These are phyloP conservation scores for Polygonum maritimum DNA, from an alignment of 148 eudicot genomes.

Conservation along the genomic window DNA sequence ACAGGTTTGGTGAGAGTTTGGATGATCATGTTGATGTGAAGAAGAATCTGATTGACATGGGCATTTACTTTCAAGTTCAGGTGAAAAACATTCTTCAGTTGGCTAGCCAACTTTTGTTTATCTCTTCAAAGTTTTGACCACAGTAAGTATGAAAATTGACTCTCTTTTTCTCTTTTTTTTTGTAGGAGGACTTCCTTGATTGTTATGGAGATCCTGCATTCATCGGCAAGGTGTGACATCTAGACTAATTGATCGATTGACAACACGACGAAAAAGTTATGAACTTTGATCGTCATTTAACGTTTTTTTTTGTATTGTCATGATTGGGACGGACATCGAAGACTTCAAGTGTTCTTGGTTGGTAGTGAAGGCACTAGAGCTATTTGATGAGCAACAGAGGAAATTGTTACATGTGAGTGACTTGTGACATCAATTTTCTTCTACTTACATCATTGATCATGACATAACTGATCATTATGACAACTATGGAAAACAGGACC, in stretches of 20 bases:
- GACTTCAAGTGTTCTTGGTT: slow-evolving; percentile 89
- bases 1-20: slow-evolving; percentile 35
- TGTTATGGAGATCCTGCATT: slow-evolving; percentile 59
- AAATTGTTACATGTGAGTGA: slow-evolving; percentile 41
- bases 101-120: neutral
- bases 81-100: slow-evolving; percentile 19
- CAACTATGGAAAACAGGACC: slow-evolving; percentile 75
- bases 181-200: slow-evolving; percentile 75
- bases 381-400: slow-evolving; percentile 63
- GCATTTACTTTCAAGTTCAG: slow-evolving; percentile 69
- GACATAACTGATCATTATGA: slow-evolving; percentile 16
- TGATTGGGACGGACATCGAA: slow-evolving; percentile 74
- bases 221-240: slow-evolving; percentile 54
- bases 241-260: neutral
- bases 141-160: slow-evolving; percentile 15
- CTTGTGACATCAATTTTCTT: neutral
- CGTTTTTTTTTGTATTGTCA: neutral
- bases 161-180: slow-evolving; percentile 1
- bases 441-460: neutral
- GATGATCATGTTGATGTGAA: slow-evolving; percentile 36
- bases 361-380: slow-evolving; percentile 85
- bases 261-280: neutral
- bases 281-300: neutral
- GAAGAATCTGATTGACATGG: slow-evolving; percentile 55
- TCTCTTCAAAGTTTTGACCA: neutral